These are phyloP conservation scores for Sarcocystis neurona DNA, from an alignment of 169 alveolate species.

Conservation along the genomic window DNA sequence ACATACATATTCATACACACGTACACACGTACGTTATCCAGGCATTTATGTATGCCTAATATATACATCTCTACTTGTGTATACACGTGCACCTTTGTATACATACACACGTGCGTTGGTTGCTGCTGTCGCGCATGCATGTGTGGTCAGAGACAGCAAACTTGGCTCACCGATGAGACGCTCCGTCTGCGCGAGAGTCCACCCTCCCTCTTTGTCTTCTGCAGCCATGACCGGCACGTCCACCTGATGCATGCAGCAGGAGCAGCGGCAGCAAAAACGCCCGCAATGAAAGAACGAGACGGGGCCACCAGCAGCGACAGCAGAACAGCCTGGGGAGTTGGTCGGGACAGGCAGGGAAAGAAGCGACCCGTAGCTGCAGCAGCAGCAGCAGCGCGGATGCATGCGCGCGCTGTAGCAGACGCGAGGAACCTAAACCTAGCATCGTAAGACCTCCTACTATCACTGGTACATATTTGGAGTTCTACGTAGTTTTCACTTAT, in stretches of 20 bases:
- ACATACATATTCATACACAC: too few species aligned
- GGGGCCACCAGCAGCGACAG: not conserved
- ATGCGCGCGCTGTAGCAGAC: not conserved
- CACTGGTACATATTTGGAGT: too few species aligned
- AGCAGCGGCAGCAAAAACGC: too few species aligned
- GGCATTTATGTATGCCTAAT: too few species aligned
- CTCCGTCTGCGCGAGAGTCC: conserved; percentile 49
- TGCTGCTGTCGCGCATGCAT: too few species aligned
- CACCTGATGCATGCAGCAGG: conserved; percentile 27
- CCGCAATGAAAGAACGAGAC: not conserved
- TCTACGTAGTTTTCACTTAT: too few species aligned
- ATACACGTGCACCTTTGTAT: not conserved
- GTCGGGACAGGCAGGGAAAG: not conserved
- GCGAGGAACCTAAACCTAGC: not conserved
- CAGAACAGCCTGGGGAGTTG: not conserved
- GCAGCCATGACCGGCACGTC: conserved; percentile 42
- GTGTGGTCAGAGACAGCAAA: too few species aligned
- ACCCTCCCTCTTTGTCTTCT: conserved; percentile 30
- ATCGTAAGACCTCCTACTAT: too few species aligned
- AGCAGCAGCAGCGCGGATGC: not conserved
- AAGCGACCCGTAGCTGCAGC: not conserved
- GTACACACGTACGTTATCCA: too few species aligned
- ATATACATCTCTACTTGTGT: too few species aligned
- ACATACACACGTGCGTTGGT: too few species aligned
- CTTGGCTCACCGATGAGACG: conserved; percentile 45